A percentile compares a stretch with the other conserved stretches of the same genome.
Evolutionary conservation across 2,329 filamentous ascomycete genomes (phyloP).

Genomic region (Colletotrichum viniferum): DNA sequence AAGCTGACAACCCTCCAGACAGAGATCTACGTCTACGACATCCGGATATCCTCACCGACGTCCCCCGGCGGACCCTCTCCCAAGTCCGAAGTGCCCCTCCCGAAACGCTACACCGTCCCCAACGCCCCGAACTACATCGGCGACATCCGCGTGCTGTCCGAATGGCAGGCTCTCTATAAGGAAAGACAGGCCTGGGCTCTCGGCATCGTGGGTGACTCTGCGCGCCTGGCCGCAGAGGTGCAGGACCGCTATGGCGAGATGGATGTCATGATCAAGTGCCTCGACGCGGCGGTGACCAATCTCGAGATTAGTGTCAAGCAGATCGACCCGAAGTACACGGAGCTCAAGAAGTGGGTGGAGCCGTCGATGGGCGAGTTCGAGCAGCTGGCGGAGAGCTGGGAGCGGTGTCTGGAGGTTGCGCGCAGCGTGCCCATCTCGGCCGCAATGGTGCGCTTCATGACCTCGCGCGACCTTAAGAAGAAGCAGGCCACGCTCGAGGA

Average conservation of each 20-base stretch:
- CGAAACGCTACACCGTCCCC: conserved; percentile 61
- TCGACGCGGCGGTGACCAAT: conserved; percentile 87
- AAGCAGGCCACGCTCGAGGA: conserved; percentile 69
- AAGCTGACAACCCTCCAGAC: conserved; percentile 53
- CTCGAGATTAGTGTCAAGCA: conserved; percentile 75
- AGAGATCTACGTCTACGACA: conserved; percentile 93
- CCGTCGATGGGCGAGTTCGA: conserved; percentile 72
- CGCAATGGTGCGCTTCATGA: conserved; percentile 71
- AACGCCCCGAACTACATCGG: conserved; percentile 82
- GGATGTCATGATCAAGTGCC: conserved; percentile 76
- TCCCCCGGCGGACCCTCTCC: conserved; percentile 48
- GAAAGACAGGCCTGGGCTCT: conserved; percentile 81
- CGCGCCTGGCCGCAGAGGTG: conserved; percentile 64
- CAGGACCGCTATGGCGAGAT: conserved; percentile 74
- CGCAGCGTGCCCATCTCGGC: conserved; percentile 67
- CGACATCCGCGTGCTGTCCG: conserved; percentile 77
- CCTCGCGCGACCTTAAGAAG: conserved; percentile 46
- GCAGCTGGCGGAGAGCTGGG: conserved; percentile 67
- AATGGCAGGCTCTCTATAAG: conserved; percentile 90
- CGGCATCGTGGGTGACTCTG: conserved; percentile 71
- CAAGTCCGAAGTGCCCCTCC: conserved; percentile 54
- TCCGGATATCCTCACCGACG: conserved; percentile 69
- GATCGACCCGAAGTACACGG: conserved; percentile 73
- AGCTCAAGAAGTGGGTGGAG: conserved; percentile 72
- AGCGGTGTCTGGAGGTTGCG: conserved; percentile 70